Evolutionary conservation across 345 rosid genomes (phyloP).

Genomic region (Citrus maxima): DNA sequence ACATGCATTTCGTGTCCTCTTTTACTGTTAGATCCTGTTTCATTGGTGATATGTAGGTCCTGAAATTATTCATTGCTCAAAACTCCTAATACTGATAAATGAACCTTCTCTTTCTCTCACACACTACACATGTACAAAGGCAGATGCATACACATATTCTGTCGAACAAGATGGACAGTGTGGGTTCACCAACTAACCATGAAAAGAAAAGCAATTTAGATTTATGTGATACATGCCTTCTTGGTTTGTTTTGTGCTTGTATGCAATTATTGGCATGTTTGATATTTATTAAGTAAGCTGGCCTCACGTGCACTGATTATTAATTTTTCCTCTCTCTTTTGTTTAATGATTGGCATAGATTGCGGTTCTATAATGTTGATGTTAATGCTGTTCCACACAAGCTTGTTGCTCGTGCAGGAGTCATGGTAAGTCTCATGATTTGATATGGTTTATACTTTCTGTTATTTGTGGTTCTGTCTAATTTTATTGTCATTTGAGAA

Average conservation of each 20-base stretch:
- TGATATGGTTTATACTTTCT: background rate
- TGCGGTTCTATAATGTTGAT: constrained; percentile 72
- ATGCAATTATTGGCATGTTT: background rate
- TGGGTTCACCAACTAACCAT: background rate
- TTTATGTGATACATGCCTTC: background rate
- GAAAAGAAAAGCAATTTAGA: background rate
- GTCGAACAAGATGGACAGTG: background rate
- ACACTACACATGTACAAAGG: background rate
- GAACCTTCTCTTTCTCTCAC: background rate
- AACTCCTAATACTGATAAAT: background rate
- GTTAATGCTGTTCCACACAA: constrained; percentile 80
- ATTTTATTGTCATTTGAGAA: background rate
- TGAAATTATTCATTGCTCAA: background rate
- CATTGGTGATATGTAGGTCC: background rate
- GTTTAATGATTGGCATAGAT: constrained; percentile 33
- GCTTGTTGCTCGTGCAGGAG: constrained; percentile 77
- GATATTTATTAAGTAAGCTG: constrained; percentile 1
- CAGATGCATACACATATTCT: background rate
- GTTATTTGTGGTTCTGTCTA: background rate
- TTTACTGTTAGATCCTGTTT: background rate
- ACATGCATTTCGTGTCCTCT: background rate
- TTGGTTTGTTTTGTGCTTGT: background rate
- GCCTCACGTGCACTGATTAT: background rate
- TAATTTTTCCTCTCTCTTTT: background rate
- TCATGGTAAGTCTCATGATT: constrained; percentile 56